Conservation (phyloP, 148 eudicot genomes). For the Camellia japonica region DNA sequence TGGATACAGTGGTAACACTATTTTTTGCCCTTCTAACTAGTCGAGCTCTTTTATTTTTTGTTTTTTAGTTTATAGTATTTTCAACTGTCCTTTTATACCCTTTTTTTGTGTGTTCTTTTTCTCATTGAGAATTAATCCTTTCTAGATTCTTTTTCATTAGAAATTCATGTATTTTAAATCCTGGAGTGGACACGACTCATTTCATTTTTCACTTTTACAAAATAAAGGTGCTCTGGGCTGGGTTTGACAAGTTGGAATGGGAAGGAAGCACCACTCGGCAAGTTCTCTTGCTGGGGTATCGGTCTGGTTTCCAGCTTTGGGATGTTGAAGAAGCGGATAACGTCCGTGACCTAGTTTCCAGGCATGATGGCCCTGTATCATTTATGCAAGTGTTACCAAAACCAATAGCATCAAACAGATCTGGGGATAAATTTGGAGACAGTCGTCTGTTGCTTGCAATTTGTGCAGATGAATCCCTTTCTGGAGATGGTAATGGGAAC, state of each 20-base stretch:
- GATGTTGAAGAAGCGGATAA: too few relatives aligned
- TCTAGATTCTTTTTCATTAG: neutral
- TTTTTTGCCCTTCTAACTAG: too few relatives aligned
- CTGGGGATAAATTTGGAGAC: too few relatives aligned
- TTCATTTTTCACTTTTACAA: neutral
- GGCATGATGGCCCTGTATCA: too few relatives aligned
- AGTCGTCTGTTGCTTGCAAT: too few relatives aligned
- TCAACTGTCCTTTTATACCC: neutral
- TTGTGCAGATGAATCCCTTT: neutral
- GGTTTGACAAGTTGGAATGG: conserved; percentile 72
- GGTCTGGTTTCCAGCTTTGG: conserved; percentile 1
- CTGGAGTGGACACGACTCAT: conserved; percentile 1
- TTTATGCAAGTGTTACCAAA: too few relatives aligned
- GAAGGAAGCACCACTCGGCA: conserved; percentile 43
- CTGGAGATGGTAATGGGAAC: conserved; percentile 43
- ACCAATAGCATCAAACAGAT: too few relatives aligned
- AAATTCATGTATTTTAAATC: neutral
- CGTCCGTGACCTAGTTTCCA: too few relatives aligned
- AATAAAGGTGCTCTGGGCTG: conserved; percentile 84
- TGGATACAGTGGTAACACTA: too few relatives aligned
- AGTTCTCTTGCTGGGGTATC: conserved; percentile 74
- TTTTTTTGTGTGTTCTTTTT: neutral
- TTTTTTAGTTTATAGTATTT: neutral
- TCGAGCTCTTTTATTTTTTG: neutral
- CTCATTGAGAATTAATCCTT: neutral